phyloP scores from a whole-genome alignment of 2,329 filamentous ascomycete species.

The Thermothelomyces thermophilus region DNA sequence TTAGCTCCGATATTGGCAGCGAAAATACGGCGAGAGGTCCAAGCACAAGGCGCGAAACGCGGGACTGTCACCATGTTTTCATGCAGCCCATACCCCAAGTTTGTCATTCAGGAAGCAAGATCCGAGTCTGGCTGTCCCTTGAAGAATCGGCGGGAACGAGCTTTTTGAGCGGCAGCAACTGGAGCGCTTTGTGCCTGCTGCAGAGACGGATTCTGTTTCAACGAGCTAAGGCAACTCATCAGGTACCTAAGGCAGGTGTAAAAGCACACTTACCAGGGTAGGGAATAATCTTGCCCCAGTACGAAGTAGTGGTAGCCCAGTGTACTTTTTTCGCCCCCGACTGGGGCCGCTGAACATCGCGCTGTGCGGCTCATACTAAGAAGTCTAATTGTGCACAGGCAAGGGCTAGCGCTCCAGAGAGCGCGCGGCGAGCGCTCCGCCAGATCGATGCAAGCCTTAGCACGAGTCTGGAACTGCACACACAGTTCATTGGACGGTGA shows the following conservation, averaged over 20 bases:
- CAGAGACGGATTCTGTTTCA: neutral
- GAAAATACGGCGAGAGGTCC: slow-evolving; percentile 9
- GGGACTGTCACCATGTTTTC: slow-evolving; percentile 5
- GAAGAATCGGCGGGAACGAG: slow-evolving; percentile 8
- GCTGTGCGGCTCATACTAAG: neutral
- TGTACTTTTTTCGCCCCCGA: too few species aligned
- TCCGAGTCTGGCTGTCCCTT: slow-evolving; percentile 10
- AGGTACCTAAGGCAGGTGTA: too few species aligned
- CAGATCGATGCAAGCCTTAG: too few species aligned
- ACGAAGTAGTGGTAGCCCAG: too few species aligned
- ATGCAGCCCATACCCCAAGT: slow-evolving; percentile 12
- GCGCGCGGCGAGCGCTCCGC: neutral
- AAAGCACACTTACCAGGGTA: too few species aligned
- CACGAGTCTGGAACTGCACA: too few species aligned
- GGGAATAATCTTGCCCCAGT: too few species aligned
- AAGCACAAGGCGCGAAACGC: slow-evolving; percentile 11
- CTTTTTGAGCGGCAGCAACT: neutral
- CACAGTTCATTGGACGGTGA: too few species aligned
- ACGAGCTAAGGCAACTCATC: too few species aligned
- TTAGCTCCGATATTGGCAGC: slow-evolving; percentile 3
- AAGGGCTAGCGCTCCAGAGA: neutral
- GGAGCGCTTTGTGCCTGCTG: neutral
- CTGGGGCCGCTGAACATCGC: neutral
- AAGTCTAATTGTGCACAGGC: neutral
- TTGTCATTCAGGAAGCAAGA: slow-evolving; percentile 12